A percentile compares a stretch with the other conserved stretches of the same genome.
These are phyloP conservation scores for Leccinum pachyderme DNA, from an alignment of 1,284 basidiomycete genomes.

Conservation along the genomic window DNA sequence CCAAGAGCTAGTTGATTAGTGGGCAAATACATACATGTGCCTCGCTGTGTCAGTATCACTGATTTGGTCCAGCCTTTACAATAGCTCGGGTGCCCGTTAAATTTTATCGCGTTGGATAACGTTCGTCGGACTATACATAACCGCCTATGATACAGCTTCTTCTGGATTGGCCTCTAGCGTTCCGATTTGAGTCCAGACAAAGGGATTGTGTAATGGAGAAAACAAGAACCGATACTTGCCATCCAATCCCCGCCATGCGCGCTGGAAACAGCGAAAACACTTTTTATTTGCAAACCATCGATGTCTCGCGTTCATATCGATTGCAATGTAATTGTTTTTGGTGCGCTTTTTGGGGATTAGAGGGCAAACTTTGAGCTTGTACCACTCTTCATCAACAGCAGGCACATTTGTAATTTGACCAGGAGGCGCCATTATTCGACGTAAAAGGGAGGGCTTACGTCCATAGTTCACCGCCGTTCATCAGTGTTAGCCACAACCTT, in stretches of 20 bases:
- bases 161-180: background rate
- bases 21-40: background rate
- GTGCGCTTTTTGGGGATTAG: slow-evolving; percentile 8
- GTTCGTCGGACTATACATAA: background rate
- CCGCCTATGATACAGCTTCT: background rate
- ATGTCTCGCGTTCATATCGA: slow-evolving; percentile 34
- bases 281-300: slow-evolving; percentile 12
- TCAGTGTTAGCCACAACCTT: slow-evolving; percentile 10
- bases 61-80: background rate
- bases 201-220: slow-evolving; percentile 8
- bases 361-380: slow-evolving; percentile 1
- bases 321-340: slow-evolving; percentile 15
- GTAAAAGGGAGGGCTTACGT: slow-evolving; percentile 11
- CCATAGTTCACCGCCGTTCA: slow-evolving; percentile 3
- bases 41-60: background rate
- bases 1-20: background rate
- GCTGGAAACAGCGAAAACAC: background rate
- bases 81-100: background rate
- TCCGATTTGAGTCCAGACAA: slow-evolving; percentile 4
- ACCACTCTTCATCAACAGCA: slow-evolving; percentile 4
- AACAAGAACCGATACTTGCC: slow-evolving; percentile 6
- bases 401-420: slow-evolving; percentile 18
- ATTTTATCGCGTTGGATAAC: background rate
- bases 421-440: background rate
- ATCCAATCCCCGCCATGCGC: slow-evolving; percentile 18